Percentiles rank a stretch among this genome's conserved stretches.
These are phyloP conservation scores for Ogataea allantospora DNA, from an alignment of 805 yeast species.

Conservation along the genomic window DNA sequence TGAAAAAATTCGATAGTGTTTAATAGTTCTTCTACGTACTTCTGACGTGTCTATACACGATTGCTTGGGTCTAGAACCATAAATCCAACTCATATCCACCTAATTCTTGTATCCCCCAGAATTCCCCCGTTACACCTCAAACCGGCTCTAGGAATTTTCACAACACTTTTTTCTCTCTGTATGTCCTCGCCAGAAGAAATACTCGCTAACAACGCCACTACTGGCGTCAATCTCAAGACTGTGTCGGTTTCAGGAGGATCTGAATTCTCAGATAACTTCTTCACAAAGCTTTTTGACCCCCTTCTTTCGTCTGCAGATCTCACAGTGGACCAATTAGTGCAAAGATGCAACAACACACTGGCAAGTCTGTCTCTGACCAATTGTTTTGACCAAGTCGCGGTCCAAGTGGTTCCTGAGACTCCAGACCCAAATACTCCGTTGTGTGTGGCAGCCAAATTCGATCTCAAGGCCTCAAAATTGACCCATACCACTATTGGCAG, in stretches of 20 bases:
- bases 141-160: slow-evolving; percentile 1
- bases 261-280: slow-evolving; percentile 39
- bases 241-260: slow-evolving; percentile 34
- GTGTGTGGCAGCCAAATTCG: slow-evolving; percentile 33
- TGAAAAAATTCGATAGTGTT: too few relatives aligned
- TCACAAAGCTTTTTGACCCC: slow-evolving; percentile 45
- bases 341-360: slow-evolving; percentile 19
- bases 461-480: slow-evolving; percentile 33
- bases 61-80: too few relatives aligned
- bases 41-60: too few relatives aligned
- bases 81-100: too few relatives aligned
- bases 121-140: neutral
- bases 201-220: slow-evolving; percentile 17
- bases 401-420: slow-evolving; percentile 19
- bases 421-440: slow-evolving; percentile 23
- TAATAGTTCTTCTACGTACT: too few relatives aligned
- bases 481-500: slow-evolving; percentile 35
- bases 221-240: slow-evolving; percentile 29
- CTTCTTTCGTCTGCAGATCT: slow-evolving; percentile 36
- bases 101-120: too few relatives aligned
- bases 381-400: slow-evolving; percentile 27
- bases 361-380: slow-evolving; percentile 27
- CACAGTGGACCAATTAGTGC: slow-evolving; percentile 43
- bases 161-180: neutral
- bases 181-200: slow-evolving; percentile 16